Base-by-base conservation (phyloP, 768 basidiomycete species). In the Tubosaeta sp. region DNA sequence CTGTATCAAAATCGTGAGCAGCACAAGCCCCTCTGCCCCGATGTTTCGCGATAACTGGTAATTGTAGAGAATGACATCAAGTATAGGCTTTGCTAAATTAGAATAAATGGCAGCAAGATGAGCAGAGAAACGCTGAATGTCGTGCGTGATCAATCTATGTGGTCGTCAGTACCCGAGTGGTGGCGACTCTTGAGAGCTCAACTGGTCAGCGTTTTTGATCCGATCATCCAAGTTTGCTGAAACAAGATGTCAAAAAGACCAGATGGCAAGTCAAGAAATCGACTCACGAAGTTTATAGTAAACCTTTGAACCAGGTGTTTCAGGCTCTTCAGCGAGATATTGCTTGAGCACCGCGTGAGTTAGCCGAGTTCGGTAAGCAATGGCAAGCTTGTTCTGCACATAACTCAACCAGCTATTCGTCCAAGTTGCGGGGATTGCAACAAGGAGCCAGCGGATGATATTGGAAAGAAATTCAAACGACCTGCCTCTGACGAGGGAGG, bases 171-270 rank as follows among this genome's bases (percentile, higher is more conserved):
- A 39, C 27, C 18, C 35, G 25, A 56, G 29, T 22, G 25, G 30
- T 27, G 16, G 36, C 22, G 3, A 24, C 13, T 18, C 27, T 40
- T 14, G 16, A n/a, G 4, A 25, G 63, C 79, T 59, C 49, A 59
- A 89, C 87, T 96, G 93, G 66, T 97, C 94, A 14, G 91, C 87
- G 59, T 97, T 96, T 75, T 93, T 93, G 44, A 97, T 93, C 44
- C 95, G 77, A 64, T 97, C 95, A 63, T 97, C 94, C 59, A 98
- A 71, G 66, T 96, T 96, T 39, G 90, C 93, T 91, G 61, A 21
- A 48, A n/a, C 41, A 22, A 18, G 41, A 16, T 11, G 8, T 59
- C 16, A 56, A 36, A 14, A 47, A 31, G n/a, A 14, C 22, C 51
- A 21, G 55, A 45, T 51, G n/a, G 25, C 30, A 7, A 35, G 22